Base-by-base conservation (phyloP, 2,329 filamentous ascomycete species). In the Colletotrichum spinosum region DNA sequence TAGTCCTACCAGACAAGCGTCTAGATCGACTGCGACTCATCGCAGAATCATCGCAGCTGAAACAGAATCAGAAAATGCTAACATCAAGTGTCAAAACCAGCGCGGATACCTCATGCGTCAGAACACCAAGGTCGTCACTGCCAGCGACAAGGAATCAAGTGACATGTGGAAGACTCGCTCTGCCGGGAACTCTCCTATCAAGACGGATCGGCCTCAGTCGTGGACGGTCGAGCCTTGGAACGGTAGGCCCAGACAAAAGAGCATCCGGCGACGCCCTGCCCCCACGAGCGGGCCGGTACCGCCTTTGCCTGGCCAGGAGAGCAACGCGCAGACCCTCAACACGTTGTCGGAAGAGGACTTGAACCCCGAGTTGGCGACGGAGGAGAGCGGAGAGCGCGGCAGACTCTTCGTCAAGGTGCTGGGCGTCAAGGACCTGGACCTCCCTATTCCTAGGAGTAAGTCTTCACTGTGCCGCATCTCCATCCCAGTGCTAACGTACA, bases 221-320 rank as follows among this genome's bases (percentile, higher is more conserved):
- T 97, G 96, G 92, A 96, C 93, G 12, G 96, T 97, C 6, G 96
- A 98, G 79, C 96, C 96, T 13, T 99, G 96, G 96, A 97, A 97
- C 78, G 88, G 90, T 65, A 92, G 94, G 77, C 79, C 84, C 49
- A 88, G 94, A 61, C 88, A 91, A 69, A 85, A 84, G 69, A 89
- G 86, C 70, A 79, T 88, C 42, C 84, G 88, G 68, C 91, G 91
- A 79, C 83, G 53, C 38, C 62, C 85, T 71, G 79, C 84, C 58
- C 70, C 73, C 57, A 77, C 83, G 37, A 82, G 82, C 25, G 92
- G 92, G 1, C 83, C 91, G 15, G 88, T 89, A 0, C 95, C 95
- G 25, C 95, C 95, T 13, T 78, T 97, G 69, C 95, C 96, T 13
- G 94, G 95, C 8, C 93, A 96, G 70, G 89, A 93, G 70, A 97